These are phyloP conservation scores for Pseudogymnoascus destructans DNA, from an alignment of 2,329 filamentous ascomycete species.

Conservation along the genomic window DNA sequence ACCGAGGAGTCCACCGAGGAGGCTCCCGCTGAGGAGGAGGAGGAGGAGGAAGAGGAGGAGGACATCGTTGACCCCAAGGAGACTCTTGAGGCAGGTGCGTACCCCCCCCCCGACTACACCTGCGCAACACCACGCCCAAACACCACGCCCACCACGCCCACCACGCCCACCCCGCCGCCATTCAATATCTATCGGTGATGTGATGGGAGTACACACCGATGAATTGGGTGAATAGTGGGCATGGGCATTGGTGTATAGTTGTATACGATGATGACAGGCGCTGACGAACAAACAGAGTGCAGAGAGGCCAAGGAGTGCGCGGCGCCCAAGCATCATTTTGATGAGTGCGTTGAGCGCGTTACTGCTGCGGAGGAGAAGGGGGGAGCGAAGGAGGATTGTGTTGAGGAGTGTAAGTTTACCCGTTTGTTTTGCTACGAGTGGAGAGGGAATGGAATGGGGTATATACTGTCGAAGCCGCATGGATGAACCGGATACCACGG, in stretches of 20 bases:
- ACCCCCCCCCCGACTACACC: background rate
- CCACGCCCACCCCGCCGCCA: too few species aligned
- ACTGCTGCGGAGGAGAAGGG: constrained; percentile 51
- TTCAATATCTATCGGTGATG: background rate
- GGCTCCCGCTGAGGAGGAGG: constrained; percentile 37
- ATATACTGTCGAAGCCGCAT: background rate
- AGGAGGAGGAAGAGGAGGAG: constrained; percentile 55
- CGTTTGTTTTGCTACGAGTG: background rate
- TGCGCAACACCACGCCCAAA: background rate
- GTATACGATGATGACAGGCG: constrained; percentile 15
- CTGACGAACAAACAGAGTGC: constrained; percentile 54
- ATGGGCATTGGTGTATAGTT: background rate
- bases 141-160: too few species aligned
- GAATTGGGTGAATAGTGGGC: too few species aligned
- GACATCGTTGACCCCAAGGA: constrained; percentile 80
- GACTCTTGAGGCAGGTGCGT: constrained; percentile 81
- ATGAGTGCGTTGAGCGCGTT: constrained; percentile 95
- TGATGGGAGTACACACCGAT: background rate
- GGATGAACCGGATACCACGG: background rate
- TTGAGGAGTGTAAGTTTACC: constrained; percentile 84
- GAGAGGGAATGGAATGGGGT: background rate
- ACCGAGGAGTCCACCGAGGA: constrained; percentile 33
- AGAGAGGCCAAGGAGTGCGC: constrained; percentile 73
- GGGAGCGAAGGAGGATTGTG: constrained; percentile 79
- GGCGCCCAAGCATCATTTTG: constrained; percentile 91